Conservation (phyloP, 345 rosid species). For the Boechera retrofracta region DNA sequence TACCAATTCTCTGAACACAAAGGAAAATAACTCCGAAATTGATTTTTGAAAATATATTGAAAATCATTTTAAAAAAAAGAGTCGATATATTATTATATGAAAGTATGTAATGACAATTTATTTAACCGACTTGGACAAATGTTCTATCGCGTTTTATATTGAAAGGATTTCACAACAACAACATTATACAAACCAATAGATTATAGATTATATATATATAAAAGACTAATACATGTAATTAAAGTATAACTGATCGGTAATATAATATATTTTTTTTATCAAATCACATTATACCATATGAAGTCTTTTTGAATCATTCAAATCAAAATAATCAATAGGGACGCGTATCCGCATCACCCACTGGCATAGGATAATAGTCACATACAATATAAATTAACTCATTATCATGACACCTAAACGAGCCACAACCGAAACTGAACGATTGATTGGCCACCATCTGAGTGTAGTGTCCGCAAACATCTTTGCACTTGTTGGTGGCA, state of each 20-base stretch:
- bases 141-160: background rate
- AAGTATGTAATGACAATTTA: background rate
- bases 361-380: slow-evolving; percentile 56
- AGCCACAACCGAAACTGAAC: slow-evolving; percentile 64
- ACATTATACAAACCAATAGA: slow-evolving; percentile 9
- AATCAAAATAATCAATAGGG: slow-evolving; percentile 31
- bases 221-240: too few relatives aligned
- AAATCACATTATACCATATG: slow-evolving; percentile 3
- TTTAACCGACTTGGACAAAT: background rate
- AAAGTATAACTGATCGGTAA: background rate
- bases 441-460: slow-evolving; percentile 72
- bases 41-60: background rate
- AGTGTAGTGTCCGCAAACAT: slow-evolving; percentile 67
- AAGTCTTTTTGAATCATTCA: background rate
- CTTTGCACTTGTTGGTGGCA: slow-evolving; percentile 51
- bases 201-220: background rate
- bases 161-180: background rate
- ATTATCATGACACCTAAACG: slow-evolving; percentile 57
- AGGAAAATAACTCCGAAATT: background rate
- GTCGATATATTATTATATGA: background rate
- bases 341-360: slow-evolving; percentile 44
- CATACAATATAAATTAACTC: slow-evolving; percentile 57
- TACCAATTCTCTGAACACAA: background rate
- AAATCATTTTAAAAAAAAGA: background rate
- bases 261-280: background rate